Conservation (phyloP, 2,329 filamentous ascomycete genomes). For the Penicillium sp. region DNA sequence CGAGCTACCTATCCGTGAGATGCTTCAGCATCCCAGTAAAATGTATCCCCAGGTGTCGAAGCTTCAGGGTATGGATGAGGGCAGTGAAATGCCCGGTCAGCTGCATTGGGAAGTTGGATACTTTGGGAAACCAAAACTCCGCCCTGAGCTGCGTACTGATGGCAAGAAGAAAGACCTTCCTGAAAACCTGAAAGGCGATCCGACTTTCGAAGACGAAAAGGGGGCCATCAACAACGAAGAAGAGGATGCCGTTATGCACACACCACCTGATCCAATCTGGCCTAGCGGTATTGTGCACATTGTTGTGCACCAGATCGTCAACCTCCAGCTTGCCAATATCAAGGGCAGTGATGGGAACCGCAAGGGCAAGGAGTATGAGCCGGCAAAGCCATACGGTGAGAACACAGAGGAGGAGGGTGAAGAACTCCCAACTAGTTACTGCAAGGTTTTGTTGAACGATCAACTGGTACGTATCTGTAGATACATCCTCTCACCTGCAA, state of each 20-base stretch:
- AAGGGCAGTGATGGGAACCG: constrained; percentile 79
- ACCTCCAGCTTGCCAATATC: constrained; percentile 86
- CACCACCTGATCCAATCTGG: constrained; percentile 94
- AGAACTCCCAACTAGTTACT: constrained; percentile 85
- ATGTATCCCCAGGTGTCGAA: constrained; percentile 90
- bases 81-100: constrained; percentile 86
- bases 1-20: constrained; percentile 87
- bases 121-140: constrained; percentile 87
- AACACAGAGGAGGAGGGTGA: constrained; percentile 80
- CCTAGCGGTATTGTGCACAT: constrained; percentile 85
- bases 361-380: constrained; percentile 84
- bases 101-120: constrained; percentile 96
- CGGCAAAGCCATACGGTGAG: constrained; percentile 80
- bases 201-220: constrained; percentile 84
- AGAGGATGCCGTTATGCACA: constrained; percentile 83
- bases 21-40: constrained; percentile 89
- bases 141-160: constrained; percentile 78
- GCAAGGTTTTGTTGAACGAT: constrained; percentile 87
- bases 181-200: constrained; percentile 68
- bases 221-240: constrained; percentile 69
- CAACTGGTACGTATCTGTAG: constrained; percentile 58
- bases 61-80: constrained; percentile 77
- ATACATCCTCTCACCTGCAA: neutral
- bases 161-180: constrained; percentile 80
- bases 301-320: constrained; percentile 91